Evolutionary conservation across 257 asterid genomes (phyloP), one percentile per base, ranked within the genome.

Genomic region (Forsythia viridissima): DNA sequence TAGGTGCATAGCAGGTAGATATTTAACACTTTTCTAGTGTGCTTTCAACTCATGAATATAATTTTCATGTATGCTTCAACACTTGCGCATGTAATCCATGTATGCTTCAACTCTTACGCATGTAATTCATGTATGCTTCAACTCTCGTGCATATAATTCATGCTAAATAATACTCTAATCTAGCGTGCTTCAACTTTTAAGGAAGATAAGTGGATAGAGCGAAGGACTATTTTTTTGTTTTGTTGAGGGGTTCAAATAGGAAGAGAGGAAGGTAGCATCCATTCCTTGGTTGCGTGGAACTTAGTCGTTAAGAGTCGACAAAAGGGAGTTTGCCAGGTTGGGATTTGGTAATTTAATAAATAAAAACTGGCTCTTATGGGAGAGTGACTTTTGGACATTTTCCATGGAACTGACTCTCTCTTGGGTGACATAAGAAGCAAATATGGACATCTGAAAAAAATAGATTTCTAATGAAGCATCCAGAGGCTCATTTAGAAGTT

Each of bases 1-100:
- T 84, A 94, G 99, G 86, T 95, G 98, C 83, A 93, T 95, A 77
- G 85, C 92, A 85, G 99, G 99, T 95, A 88, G 75, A 59, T 77
- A 36, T 72, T 74, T 78, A 66, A 71, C 68, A 70, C 21, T 21
- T 11, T 12, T 48, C 43, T 70, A 2, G 63, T 30, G 43, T 52
- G 57, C 42, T 76, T 76, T 79, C 2, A 18, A 57, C 36, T 15
- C 20, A 15, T n/a, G n/a, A 15, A n/a, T 15, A 52, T n/a, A 52
- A 4, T 52, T 6, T 52, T 21, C 66, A n/a, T n/a, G 34, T 3
- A 57, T 57, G 3, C 66, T 57, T 57, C 66, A 18, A 57, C 66
- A n/a, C 66, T 57, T 57, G 4, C n/a, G 66, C 34, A 57, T 57
- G 21, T n/a, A 18, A 57, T 57, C n/a, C 13, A 57, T 57, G 36